A percentile compares a stretch with the other conserved stretches of the same genome.
These are phyloP conservation scores for Durusdinium trenchii DNA, from an alignment of 73 alveolate species.

Conservation along the genomic window DNA sequence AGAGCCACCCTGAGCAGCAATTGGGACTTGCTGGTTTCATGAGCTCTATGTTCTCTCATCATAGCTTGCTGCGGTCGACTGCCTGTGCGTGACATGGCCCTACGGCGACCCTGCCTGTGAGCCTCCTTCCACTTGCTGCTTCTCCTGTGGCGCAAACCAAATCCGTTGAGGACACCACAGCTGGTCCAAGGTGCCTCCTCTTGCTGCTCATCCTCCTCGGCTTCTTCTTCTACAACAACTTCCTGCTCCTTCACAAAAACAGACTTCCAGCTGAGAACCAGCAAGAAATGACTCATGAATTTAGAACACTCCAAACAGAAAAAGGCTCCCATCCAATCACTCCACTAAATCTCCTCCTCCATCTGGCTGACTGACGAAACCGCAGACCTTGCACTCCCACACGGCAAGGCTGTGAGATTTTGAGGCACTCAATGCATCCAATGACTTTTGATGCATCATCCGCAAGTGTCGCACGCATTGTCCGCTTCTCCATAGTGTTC, in stretches of 20 bases:
- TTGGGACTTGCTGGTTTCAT: neutral
- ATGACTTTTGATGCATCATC: neutral
- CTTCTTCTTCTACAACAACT: neutral
- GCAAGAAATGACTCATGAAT: neutral
- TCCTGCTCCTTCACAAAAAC: neutral
- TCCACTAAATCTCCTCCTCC: conserved; percentile 73
- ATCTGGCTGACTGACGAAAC: conserved; percentile 90
- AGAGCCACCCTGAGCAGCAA: conserved; percentile 48
- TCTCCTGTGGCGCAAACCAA: neutral
- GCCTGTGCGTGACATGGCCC: neutral
- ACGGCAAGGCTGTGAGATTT: neutral
- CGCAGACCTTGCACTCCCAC: conserved; percentile 8
- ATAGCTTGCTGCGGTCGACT: neutral
- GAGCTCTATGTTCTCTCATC: neutral
- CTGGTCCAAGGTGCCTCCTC: neutral
- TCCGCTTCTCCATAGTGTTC: conserved; percentile 50
- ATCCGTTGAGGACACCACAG: neutral
- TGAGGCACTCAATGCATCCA: neutral
- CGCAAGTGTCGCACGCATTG: neutral
- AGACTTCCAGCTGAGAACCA: neutral
- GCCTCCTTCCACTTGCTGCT: conserved; percentile 70
- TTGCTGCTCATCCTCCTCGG: conserved; percentile 44
- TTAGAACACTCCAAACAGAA: neutral
- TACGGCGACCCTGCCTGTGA: conserved; percentile 25
- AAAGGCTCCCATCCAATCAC: too few relatives aligned